Percentiles rank a stretch among this genome's conserved stretches.
phyloP scores from a whole-genome alignment of 805 yeast genomes.

The Ogataea sp. region DNA sequence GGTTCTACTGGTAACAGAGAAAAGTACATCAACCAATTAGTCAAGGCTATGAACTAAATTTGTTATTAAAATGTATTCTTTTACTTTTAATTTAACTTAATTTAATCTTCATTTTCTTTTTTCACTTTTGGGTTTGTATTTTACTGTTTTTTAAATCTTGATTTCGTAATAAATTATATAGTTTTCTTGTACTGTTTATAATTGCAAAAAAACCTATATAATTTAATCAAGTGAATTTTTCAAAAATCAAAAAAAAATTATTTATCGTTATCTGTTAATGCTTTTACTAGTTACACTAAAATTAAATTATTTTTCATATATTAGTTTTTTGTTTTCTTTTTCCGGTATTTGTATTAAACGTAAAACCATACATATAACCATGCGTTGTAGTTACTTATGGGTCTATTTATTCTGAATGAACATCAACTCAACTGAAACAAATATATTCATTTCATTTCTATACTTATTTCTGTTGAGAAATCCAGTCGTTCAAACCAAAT shows the following conservation, averaged over 20 bases:
- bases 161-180: background rate
- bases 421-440: no score
- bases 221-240: background rate
- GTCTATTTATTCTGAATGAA: no score
- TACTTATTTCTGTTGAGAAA: conserved; percentile 31
- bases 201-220: background rate
- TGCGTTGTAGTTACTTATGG: no score
- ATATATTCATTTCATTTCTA: no score
- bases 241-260: background rate
- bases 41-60: conserved; percentile 84
- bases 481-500: conserved; percentile 90
- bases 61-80: background rate
- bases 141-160: conserved; percentile 3
- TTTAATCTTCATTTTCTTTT: background rate
- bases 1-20: conserved; percentile 99
- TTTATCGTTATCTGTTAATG: background rate
- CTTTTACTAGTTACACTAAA: no score
- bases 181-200: background rate
- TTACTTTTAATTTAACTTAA: background rate
- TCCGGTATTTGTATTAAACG: background rate
- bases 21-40: conserved; percentile 88
- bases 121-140: background rate
- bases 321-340: background rate
- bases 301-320: background rate
- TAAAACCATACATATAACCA: no score